Conservation (phyloP, 2,329 filamentous ascomycete genomes). For the Sarocladium kiliense region DNA sequence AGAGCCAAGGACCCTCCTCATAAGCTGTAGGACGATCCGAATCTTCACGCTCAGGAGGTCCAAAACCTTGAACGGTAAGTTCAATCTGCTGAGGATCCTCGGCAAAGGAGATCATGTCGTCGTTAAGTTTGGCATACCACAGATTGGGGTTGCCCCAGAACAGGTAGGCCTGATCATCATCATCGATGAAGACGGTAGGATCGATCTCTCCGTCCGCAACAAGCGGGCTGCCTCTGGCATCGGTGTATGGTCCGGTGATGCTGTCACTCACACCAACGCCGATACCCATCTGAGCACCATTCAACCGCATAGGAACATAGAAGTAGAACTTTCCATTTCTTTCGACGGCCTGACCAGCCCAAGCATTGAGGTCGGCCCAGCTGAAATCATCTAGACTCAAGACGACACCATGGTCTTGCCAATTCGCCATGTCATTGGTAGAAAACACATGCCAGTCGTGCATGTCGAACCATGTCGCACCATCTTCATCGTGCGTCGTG, state of each 20-base stretch:
- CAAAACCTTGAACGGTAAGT: conserved; percentile 15
- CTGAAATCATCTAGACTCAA: conserved; percentile 22
- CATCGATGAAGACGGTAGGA: conserved; percentile 28
- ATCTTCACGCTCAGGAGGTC: conserved; percentile 12
- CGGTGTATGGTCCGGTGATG: conserved; percentile 23
- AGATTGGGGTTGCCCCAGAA: conserved; percentile 29
- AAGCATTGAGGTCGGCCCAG: conserved; percentile 29
- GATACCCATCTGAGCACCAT: conserved; percentile 19
- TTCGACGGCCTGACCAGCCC: conserved; percentile 25
- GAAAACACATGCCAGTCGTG: conserved; percentile 28
- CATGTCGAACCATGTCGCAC: conserved; percentile 20
- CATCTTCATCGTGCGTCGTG: conserved; percentile 25
- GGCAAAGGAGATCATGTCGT: conserved; percentile 29
- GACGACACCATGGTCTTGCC: conserved; percentile 22
- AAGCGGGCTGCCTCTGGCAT: conserved; percentile 22
- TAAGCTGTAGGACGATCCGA: conserved; percentile 16
- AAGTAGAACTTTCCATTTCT: conserved; percentile 28
- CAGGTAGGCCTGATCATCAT: conserved; percentile 30
- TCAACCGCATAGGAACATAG: conserved; percentile 20
- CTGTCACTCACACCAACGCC: conserved; percentile 22
- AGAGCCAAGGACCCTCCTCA: conserved; percentile 24
- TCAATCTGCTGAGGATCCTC: conserved; percentile 16
- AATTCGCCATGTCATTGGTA: conserved; percentile 27
- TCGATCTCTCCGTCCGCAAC: conserved; percentile 26
- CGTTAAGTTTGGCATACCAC: conserved; percentile 27